Evolutionary conservation across 129 eudicot genomes (phyloP).

Genomic region (Flaveria linearis): DNA sequence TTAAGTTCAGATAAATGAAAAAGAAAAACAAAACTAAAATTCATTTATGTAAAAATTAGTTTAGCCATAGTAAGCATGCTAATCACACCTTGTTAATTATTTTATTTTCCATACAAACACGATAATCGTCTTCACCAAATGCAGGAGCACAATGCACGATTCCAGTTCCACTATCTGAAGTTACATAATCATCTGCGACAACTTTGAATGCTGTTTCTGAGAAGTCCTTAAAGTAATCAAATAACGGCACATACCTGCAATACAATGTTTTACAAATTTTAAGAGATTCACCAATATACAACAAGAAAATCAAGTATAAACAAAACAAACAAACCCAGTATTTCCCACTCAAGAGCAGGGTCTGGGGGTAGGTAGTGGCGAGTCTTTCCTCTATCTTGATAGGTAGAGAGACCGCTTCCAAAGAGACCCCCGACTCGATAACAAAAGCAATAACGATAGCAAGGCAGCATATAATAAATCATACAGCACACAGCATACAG

Average conservation of each 20-base stretch:
- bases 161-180: slow-evolving; percentile 85
- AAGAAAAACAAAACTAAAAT: not conserved
- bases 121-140: slow-evolving; percentile 92
- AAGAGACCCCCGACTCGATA: too few species aligned
- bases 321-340: too few species aligned
- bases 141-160: slow-evolving; percentile 91
- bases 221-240: slow-evolving; percentile 24
- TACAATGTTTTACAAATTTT: slow-evolving; percentile 34
- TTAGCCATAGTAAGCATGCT: not conserved
- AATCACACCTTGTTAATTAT: slow-evolving; percentile 55
- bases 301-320: too few species aligned
- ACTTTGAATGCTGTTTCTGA: slow-evolving; percentile 29
- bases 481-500: too few species aligned
- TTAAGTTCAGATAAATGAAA: not conserved
- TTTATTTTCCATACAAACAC: slow-evolving; percentile 69
- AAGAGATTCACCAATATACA: not conserved
- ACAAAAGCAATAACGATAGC: too few species aligned
- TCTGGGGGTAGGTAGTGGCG: too few species aligned
- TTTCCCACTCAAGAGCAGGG: too few species aligned
- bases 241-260: slow-evolving; percentile 52
- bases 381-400: too few species aligned
- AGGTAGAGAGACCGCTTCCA: too few species aligned
- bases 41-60: not conserved
- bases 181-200: slow-evolving; percentile 49
- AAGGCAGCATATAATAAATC: too few species aligned